phyloP scores from a whole-genome alignment of 1,284 basidiomycete species.

The Agaricales sp. region DNA sequence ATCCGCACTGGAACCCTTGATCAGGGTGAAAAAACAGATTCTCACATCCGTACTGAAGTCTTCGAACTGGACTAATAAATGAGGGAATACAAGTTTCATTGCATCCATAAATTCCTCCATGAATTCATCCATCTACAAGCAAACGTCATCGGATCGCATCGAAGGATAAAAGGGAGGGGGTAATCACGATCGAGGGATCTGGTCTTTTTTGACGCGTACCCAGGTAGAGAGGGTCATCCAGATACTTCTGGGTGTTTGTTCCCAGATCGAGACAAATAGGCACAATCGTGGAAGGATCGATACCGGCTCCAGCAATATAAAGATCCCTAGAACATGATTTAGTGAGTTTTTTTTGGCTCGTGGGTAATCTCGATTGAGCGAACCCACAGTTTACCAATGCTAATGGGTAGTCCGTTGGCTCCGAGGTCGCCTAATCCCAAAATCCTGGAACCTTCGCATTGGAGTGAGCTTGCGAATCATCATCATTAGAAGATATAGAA shows the following conservation, averaged over 20 bases:
- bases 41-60: too few species aligned
- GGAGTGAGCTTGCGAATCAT: constrained; percentile 6
- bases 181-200: constrained; percentile 31
- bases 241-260: constrained; percentile 66
- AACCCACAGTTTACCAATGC: constrained; percentile 69
- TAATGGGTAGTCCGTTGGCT: constrained; percentile 66
- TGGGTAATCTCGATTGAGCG: neutral
- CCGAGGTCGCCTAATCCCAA: constrained; percentile 78
- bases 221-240: constrained; percentile 76
- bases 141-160: too few species aligned
- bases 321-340: constrained; percentile 32
- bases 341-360: neutral
- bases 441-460: constrained; percentile 52
- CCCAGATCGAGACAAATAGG: constrained; percentile 74
- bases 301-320: constrained; percentile 68
- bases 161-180: constrained; percentile 3
- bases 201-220: constrained; percentile 58
- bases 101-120: constrained; percentile 79
- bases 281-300: constrained; percentile 40
- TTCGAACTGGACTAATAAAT: constrained; percentile 69
- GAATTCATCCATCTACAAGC: constrained; percentile 55
- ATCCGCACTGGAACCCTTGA: too few species aligned
- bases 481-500: neutral
- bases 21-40: too few species aligned
- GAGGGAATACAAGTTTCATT: constrained; percentile 57